Evolutionary conservation across 1,139 yeast species (phyloP).

Genomic region (Hyphopichia khmerensis): DNA sequence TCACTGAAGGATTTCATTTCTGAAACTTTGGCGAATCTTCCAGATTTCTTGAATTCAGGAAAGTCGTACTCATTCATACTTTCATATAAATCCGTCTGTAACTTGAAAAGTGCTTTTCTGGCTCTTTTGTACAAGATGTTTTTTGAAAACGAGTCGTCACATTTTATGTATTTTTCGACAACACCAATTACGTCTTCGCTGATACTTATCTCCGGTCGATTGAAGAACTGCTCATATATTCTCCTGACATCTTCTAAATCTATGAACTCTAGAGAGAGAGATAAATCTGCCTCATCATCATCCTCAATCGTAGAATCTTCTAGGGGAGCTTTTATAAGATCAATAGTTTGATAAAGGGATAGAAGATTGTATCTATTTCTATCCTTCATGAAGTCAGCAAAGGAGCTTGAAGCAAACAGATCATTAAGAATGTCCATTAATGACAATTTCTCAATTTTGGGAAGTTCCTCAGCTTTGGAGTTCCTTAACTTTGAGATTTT

Average conservation of each 20-base stretch:
- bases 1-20: conserved; percentile 4
- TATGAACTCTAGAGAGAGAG: conserved; percentile 37
- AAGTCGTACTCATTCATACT: conserved; percentile 52
- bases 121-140: conserved; percentile 42
- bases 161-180: conserved; percentile 27
- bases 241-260: conserved; percentile 47
- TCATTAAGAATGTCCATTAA: conserved; percentile 27
- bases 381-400: conserved; percentile 57
- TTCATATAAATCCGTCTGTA: conserved; percentile 54
- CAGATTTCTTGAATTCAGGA: conserved; percentile 51
- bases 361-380: conserved; percentile 43
- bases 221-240: conserved; percentile 47
- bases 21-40: conserved; percentile 9
- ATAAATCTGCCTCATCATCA: conserved; percentile 19
- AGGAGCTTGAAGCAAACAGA: conserved; percentile 47
- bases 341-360: conserved; percentile 68
- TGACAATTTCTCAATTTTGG: conserved; percentile 6
- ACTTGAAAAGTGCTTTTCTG: conserved; percentile 51
- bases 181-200: conserved; percentile 19
- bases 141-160: conserved; percentile 12
- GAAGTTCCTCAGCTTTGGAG: conserved; percentile 1
- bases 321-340: conserved; percentile 68
- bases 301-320: conserved; percentile 43
- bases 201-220: conserved; percentile 24
- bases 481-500: conserved; percentile 5